Evolutionary conservation across 129 eudicot genomes (phyloP), one percentile per base, ranked within the genome.

Genomic region (Dittrichia graveolens): DNA sequence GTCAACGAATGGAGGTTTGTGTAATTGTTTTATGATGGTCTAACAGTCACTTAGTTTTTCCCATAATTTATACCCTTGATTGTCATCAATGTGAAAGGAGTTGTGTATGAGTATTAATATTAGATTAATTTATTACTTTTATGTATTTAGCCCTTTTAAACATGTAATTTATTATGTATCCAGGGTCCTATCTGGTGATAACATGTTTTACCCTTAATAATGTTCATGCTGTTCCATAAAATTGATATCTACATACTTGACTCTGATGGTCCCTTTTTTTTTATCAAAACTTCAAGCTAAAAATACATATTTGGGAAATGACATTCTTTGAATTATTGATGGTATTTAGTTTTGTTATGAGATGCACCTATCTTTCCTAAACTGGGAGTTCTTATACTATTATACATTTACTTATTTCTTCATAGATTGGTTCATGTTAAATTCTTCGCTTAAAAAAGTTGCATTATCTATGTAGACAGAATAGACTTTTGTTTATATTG

Each of bases 1-100:
- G 96, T 64, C 86, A 90, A 62, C 83, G 98, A 57, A 94, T 94
- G 98, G 98, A 94, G 98, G 98, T 90, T 52, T 59, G 31, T 24
- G 31, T 24, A 24, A 24, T 24, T 24, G 84, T 74, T 75, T 15
- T 69, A 41, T 53, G 2, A 75, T 55, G 19, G 39, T 14, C 48
- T 53, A 1, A 75, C 44, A 13, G 39, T 14, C 48, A 41, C 64
- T 40, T 64, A 5, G 31, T 54, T 3, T 54, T 13, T 10, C 61
- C 8, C 16, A 24, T 63, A 53, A 63, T 39, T 62, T 74, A 48
- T 61, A 73, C 12, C 67, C 60, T 37, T 68, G n/a, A 18, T 5
- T 69, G 11, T 10, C 64, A 53, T 69, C 40, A 38, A 40, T 50
- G 14, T n/a, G 9, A 67, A 31, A 47, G 35, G 54, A 64, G 37